A percentile compares a stretch with the other conserved stretches of the same genome.
These are phyloP conservation scores for Athelia psychrophila DNA, from an alignment of 1,284 basidiomycete species.

Conservation along the genomic window DNA sequence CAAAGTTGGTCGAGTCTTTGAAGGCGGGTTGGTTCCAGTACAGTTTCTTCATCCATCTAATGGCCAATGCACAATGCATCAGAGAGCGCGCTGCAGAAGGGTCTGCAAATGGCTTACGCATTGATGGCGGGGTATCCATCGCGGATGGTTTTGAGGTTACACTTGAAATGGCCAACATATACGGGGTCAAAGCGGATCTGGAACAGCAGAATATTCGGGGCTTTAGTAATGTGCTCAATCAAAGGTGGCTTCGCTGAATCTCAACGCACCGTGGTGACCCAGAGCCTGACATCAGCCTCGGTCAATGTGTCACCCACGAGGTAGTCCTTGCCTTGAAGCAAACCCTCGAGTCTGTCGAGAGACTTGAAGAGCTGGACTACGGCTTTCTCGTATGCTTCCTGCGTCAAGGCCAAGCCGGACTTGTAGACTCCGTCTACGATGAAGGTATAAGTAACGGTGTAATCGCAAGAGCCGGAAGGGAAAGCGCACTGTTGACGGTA, in stretches of 20 bases:
- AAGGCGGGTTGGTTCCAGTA: conserved; percentile 94
- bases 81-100: conserved; percentile 1
- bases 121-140: conserved; percentile 82
- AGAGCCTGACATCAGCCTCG: conserved; percentile 91
- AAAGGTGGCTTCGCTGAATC: not conserved
- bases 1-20: conserved; percentile 86
- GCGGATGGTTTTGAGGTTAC: conserved; percentile 80
- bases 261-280: conserved; percentile 79
- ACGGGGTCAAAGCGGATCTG: conserved; percentile 75
- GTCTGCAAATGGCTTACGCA: conserved; percentile 37
- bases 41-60: conserved; percentile 80
- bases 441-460: not conserved
- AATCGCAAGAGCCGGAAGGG: not conserved
- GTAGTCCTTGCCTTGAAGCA: conserved; percentile 78
- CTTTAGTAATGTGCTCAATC: not conserved
- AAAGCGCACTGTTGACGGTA: conserved; percentile 70
- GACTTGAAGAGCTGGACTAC: conserved; percentile 72
- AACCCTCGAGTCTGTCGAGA: conserved; percentile 80
- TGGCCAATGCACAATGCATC: not conserved
- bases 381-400: conserved; percentile 79
- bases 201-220: conserved; percentile 11
- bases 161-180: conserved; percentile 93
- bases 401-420: conserved; percentile 83
- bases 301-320: conserved; percentile 82
- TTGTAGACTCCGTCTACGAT: conserved; percentile 82